phyloP scores from a whole-genome alignment of 2,329 filamentous ascomycete genomes.

The Colletotrichum sansevieriae region DNA sequence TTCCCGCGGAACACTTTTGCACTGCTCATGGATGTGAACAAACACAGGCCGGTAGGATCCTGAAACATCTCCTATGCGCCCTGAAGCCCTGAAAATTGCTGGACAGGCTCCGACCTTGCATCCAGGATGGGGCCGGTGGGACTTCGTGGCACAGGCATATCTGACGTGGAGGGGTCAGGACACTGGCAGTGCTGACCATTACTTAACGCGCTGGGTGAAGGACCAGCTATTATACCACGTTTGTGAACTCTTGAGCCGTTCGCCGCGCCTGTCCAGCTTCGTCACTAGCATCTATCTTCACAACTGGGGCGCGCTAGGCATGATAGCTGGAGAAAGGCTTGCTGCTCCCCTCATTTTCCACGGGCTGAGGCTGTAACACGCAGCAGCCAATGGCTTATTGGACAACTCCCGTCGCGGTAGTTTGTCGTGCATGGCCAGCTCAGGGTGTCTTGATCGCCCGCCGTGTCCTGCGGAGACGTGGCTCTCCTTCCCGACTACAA shows the following conservation, averaged over 20 bases:
- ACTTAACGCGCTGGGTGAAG: not conserved
- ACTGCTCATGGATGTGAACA: not conserved
- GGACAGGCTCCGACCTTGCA: constrained; percentile 23
- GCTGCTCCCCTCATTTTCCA: constrained; percentile 8
- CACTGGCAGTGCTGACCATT: constrained; percentile 4
- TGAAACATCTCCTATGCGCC: constrained; percentile 31
- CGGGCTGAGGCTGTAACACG: constrained; percentile 27
- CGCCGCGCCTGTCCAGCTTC: not conserved
- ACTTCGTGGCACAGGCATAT: constrained; percentile 10
- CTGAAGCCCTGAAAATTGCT: constrained; percentile 16
- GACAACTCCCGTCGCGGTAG: constrained; percentile 16
- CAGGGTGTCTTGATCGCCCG: constrained; percentile 34
- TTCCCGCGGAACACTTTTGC: not conserved
- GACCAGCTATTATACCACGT: not conserved
- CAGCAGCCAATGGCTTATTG: constrained; percentile 5
- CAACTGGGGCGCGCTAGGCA: not conserved
- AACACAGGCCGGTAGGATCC: constrained; percentile 14
- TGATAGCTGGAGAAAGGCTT: constrained; percentile 16
- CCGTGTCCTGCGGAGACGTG: constrained; percentile 29
- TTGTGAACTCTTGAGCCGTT: not conserved
- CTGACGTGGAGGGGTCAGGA: constrained; percentile 14
- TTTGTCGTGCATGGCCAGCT: constrained; percentile 36
- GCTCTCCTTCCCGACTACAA: constrained; percentile 20
- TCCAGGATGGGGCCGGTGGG: constrained; percentile 23
- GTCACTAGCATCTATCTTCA: constrained; percentile 5